Base-by-base conservation (phyloP, 495 filamentous ascomycete species). In the Glutinoglossum americanum region DNA sequence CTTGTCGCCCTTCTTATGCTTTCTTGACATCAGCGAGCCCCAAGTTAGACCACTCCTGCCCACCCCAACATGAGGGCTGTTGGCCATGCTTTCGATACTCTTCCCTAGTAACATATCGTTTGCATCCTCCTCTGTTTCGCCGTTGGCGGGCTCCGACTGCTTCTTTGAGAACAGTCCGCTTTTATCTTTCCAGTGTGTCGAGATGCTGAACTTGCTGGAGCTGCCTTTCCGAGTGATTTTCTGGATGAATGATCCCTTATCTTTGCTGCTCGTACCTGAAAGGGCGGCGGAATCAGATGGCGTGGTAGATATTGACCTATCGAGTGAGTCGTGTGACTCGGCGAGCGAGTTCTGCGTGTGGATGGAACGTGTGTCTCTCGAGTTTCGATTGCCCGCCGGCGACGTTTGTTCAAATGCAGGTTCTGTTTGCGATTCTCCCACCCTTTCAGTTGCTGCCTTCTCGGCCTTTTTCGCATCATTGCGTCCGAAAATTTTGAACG, bases 171-270 rank as follows among this genome's bases (percentile, higher is more conserved):
- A 76, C 6, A 80, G 65, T 19, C 76, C 72, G 25, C 76, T 78
- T 57, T 83, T 80, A 54, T 79, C 76, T 61, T 85, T 81, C 61
- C 81, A 84, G 6, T 83, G 77, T 11, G 44, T 53, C 19, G 49
- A 53, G 25, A 81, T 69, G 63, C 80, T 83, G 68, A 88, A 88
- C 67, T 88, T 89, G 66, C 81, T 78, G 21, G 83, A 84, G 68
- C 81, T 85, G 57, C 84, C 78, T 64, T 89, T 89, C 51, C 85
- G 81, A 25, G 84, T 81, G 59, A 89, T 77, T 64, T 86, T 84
- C 59, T 81, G 76, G 60, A 82, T 77, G 44, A 87, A 76, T n/a
- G 61, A 77, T 62, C 80, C 79, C 61, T 79, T 80, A 57, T 78
- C 74, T 57, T 76, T 72, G 55, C 57, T 63, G 45, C 67, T 69